Evolutionary conservation across 768 basidiomycete species (phyloP), one percentile per base, ranked within the genome.

Genomic region (Multifurca ochricompacta): DNA sequence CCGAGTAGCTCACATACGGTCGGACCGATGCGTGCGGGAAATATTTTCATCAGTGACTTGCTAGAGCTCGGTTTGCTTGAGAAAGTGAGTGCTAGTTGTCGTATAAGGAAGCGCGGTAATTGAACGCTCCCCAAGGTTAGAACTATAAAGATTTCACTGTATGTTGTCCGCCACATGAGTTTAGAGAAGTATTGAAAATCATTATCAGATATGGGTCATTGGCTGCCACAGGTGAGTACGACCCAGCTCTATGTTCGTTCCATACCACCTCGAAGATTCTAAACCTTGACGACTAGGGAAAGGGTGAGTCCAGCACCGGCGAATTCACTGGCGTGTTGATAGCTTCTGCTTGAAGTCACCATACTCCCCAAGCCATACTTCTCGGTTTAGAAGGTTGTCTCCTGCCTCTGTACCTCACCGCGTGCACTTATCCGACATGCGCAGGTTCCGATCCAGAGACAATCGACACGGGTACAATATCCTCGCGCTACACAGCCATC

Each of bases 1-100:
- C 81, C 83, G 9, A 77, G 74, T 42, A 79, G 77, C 37, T 80
- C 78, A 1, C 83, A 86, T 64, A 86, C 83, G 0, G 82, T 86
- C 30, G 85, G 85, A 0, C 83, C 84, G n/a, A 94, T 95, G 92
- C 80, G 93, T 4, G 92, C 91, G 14, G 89, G 84, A 8, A 90
- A 81, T 54, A 95, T 94, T 60, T 94, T 94, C 67, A 82, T 91
- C 58, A 71, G 75, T 40, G 87, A 91, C 67, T 72, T 92, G 23
- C 69, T 78, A 52, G 82, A 87, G 45, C 66, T 91, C 21, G 72
- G 71, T 21, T 61, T 95, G 47, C 69, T 95, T 36, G 78, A 86
- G 40, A 82, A 87, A 74, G 87, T 80, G 60, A 18, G 44, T 67
- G 46, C 48, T 16, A n/a, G 40, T 23, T 30, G 45, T 51, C 48